Evolutionary conservation across 169 alveolate genomes (phyloP), one percentile per base, ranked within the genome.

Genomic region (Plasmodium reichenowi): DNA sequence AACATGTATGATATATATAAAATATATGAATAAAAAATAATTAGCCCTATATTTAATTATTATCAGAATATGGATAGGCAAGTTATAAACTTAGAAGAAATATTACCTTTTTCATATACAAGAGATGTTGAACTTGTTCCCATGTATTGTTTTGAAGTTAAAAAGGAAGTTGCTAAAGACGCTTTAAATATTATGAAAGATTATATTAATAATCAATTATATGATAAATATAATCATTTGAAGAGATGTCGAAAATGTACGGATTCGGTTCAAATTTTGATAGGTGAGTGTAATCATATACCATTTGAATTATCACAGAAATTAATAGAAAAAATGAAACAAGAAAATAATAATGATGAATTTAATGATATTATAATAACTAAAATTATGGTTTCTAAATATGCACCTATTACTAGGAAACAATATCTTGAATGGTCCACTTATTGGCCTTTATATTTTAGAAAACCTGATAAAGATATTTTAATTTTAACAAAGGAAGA

Each of bases 401-500:
- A 94, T 67, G 88, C 96, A 47, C 97, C 97, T 6, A 59, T 89
- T 48, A 93, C 96, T 20, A 72, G 60, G 52, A 93, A 94, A 45
- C 95, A 93, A 64, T 94, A 74, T 78, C 38, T 56, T 3, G 88
- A 94, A 64, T 94, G 95, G 93, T 94, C 95, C 13, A 66, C 26
- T n/a, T 66, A 67, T 74, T 95, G 97, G 97, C 97, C 97, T 10
- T 74, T 94, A 64, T 88, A 92, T 75, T 95, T 74, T 72, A 75
- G 93, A 43, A 93, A 92, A 80, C 97, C 97, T 10, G 59, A 90
- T 10, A 87, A 91, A 67, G 94, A 83, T 45, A 95, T 95, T 48
- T 66, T 89, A 12, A 52, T 62, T 20, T 93, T 95, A 68, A 74
- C 91, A 80, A 89, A 80, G 50, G 95, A 93, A 60, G 63, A 70